Percentiles rank a stretch among this genome's conserved stretches.
These are phyloP conservation scores for Limonium bicolor DNA, from an alignment of 148 eudicot genomes.

Conservation along the genomic window DNA sequence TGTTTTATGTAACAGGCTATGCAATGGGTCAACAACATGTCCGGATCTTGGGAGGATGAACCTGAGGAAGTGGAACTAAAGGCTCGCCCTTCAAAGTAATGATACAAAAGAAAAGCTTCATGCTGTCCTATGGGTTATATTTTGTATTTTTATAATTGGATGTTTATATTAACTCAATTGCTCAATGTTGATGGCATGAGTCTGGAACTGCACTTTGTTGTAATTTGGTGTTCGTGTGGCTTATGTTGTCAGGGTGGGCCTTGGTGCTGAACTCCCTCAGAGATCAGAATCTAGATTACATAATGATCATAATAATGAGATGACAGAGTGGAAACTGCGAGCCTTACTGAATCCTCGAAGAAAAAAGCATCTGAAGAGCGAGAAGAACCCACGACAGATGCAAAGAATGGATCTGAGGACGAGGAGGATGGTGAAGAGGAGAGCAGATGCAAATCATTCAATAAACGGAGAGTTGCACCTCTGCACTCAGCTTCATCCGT, in stretches of 20 bases:
- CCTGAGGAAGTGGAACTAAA: slow-evolving; percentile 24
- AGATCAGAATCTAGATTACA: slow-evolving; percentile 17
- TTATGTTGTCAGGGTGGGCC: slow-evolving; percentile 82
- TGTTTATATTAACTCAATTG: neutral
- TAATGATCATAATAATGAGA: slow-evolving; percentile 32
- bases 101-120: no score
- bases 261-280: slow-evolving; percentile 60
- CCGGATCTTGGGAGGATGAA: slow-evolving; percentile 31
- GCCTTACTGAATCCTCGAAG: slow-evolving; percentile 33
- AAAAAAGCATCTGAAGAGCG: slow-evolving; percentile 22
- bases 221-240: no score
- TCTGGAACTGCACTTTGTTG: no score
- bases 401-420: slow-evolving; percentile 24
- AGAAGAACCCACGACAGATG: slow-evolving; percentile 20
- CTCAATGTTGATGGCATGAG: neutral
- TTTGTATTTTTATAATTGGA: neutral
- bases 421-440: slow-evolving; percentile 44
- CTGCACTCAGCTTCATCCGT: no score
- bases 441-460: slow-evolving; percentile 51
- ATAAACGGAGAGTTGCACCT: slow-evolving; percentile 37
- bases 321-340: slow-evolving; percentile 41
- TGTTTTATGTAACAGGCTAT: slow-evolving; percentile 78
- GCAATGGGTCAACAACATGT: slow-evolving; percentile 65
- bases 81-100: slow-evolving; percentile 60
- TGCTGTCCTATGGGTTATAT: slow-evolving; percentile 6